Percentiles rank a stretch among this genome's conserved stretches.
phyloP scores from a whole-genome alignment of 306 rosid species.

The Vachellia pachyceras region DNA sequence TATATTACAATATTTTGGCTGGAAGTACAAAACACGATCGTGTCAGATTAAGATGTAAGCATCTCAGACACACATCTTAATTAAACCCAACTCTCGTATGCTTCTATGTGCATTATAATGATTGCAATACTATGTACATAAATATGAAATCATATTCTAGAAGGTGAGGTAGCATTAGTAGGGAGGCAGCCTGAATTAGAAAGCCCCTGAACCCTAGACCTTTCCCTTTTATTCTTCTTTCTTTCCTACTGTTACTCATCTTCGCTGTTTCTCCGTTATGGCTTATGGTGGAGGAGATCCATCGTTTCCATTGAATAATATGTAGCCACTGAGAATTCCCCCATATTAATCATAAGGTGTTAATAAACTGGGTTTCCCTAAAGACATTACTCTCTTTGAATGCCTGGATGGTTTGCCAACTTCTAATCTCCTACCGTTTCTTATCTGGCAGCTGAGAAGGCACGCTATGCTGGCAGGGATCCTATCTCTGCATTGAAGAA shows the following conservation, averaged over 20 bases:
- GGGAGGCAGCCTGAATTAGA: background rate
- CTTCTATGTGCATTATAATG: background rate
- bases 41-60: background rate
- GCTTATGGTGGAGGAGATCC: no score
- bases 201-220: background rate
- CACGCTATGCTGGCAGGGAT: constrained; percentile 84
- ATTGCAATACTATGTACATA: background rate
- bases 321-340: no score
- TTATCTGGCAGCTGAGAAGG: constrained; percentile 85
- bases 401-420: background rate
- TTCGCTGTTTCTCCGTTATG: no score
- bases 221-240: background rate
- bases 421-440: constrained; percentile 16
- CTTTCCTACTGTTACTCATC: background rate
- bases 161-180: background rate
- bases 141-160: background rate
- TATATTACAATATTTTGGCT: constrained; percentile 15
- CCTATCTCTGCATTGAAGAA: constrained; percentile 85
- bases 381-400: background rate
- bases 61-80: background rate
- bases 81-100: background rate
- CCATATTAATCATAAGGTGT: background rate
- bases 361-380: background rate
- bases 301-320: no score
- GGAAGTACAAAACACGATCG: background rate